Evolutionary conservation across 495 filamentous ascomycete genomes (phyloP), one percentile per base, ranked within the genome.

Genomic region (Paragyromitra xinjiangensis): DNA sequence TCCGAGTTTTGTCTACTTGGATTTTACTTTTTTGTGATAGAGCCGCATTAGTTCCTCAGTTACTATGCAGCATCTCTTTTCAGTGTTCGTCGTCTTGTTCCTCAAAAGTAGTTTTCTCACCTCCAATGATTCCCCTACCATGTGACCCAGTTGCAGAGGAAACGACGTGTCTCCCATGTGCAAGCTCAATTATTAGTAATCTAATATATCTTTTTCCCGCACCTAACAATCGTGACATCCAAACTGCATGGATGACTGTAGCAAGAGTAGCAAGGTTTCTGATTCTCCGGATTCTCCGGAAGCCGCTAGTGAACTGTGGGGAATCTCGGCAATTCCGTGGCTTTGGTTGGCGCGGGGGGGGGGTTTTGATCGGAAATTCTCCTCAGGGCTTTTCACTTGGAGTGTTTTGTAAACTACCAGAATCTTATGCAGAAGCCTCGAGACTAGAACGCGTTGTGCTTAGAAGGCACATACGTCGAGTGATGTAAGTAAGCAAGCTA

Each of bases 231-330:
- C 50, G 64, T 50, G 14, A 14, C 40, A 19, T 45, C 29, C 62
- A 19, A 45, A n/a, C 55, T 24, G 37, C 61, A 66, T 50, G 44
- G 53, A 12, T 56, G 53, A 26, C 53, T 22, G 53, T 29, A 14
- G 53, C 26, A 14, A 16, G 53, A 69, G 29, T 34, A 61, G 40
- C 29, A 51, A 19, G 34, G n/a, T 6, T 48, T 39, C 14, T 9
- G 56, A 53, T 55, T 75, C 64, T 61, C 71, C 63, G 69, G 56
- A 50, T 71, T 71, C 61, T 73, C 70, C 50, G 70, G n/a, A 39
- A 12, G 61, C 19, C 61, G 39, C 55, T 64, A 64, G 26, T 34
- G 56, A 61, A 71, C 39, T 61, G 65, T 64, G 73, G 73, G 58
- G 70, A 73, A 69, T 45, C 70, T 73, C 70, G 48, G 72, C 22